Evolutionary conservation across 2,329 filamentous ascomycete genomes (phyloP), one percentile per base, ranked within the genome.

Genomic region (Xylariales sp.): DNA sequence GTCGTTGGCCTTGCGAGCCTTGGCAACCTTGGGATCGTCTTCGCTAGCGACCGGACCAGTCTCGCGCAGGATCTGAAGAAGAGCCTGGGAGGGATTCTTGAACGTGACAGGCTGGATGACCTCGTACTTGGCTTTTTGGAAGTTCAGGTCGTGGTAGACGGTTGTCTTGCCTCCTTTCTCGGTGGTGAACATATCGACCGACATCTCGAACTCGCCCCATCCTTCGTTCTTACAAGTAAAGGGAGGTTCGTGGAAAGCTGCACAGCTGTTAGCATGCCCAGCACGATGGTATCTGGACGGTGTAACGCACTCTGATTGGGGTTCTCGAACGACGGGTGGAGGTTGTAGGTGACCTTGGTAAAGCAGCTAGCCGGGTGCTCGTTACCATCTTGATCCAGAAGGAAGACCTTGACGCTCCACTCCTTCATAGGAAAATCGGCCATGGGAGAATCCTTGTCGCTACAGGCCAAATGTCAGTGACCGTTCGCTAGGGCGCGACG

Each of bases 181-280:
- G 21, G 85, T 82, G 31, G 85, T 86, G 58, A 82, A 85, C 53
- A 94, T 76, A 47, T 86, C 80, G 57, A 97, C 93, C 35, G 73
- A 75, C 82, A 98, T 91, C 61, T 97, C 93, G 62, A 98, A 98
- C 69, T 97, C 93, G 58, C 93, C 93, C 93, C 93, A 98, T 53
- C 93, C 93, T 67, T 96, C 87, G 66, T 98, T 95, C 49, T 81
- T 74, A 65, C 95, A 95, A 51, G 76, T 77, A 70, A 97, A 98
- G 0, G 93, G 93, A 1, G 89, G 80, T 50, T 86, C 83, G 59
- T 82, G 84, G 70, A 95, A 85, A 18, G 80, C 87, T 93, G 28
- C 10, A 31, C 12, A 21, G 15, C 10, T 12, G 34, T 56, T 37
- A 56, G 49, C 46, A 47, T 42, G 12, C 22, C n/a, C n/a, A n/a